These are phyloP conservation scores for Dioscorea dumetorum DNA, from an alignment of 106 monocot genomes.

Conservation along the genomic window DNA sequence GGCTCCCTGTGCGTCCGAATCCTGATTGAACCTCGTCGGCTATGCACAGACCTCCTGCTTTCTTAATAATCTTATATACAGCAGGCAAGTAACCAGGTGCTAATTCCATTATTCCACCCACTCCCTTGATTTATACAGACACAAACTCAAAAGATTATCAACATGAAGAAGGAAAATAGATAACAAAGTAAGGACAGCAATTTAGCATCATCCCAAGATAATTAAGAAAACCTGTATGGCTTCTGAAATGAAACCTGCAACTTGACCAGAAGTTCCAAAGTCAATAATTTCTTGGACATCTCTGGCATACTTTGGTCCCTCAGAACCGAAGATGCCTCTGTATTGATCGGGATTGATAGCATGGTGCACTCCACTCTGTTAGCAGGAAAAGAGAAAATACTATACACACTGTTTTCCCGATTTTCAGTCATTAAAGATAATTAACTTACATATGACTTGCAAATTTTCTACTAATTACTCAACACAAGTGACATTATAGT, in stretches of 20 bases:
- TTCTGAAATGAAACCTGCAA: conserved; percentile 91
- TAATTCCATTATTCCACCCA: conserved; percentile 76
- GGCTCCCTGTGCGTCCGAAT: conserved; percentile 68
- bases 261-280: conserved; percentile 77
- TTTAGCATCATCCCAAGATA: too few species aligned
- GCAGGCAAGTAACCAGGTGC: conserved; percentile 82
- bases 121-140: conserved; percentile 30
- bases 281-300: conserved; percentile 97
- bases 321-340: conserved; percentile 83
- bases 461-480: too few species aligned
- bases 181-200: too few species aligned
- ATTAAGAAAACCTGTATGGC: conserved; percentile 63
- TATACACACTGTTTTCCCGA: too few species aligned
- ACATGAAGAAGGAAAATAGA: too few species aligned
- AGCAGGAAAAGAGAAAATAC: background rate
- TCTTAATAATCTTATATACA: conserved; percentile 47
- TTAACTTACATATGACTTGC: too few species aligned
- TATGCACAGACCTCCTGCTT: conserved; percentile 84
- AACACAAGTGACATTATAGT: too few species aligned
- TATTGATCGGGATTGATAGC: conserved; percentile 92
- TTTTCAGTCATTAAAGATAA: too few species aligned
- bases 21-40: conserved; percentile 94
- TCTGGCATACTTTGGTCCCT: conserved; percentile 88
- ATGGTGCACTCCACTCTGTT: conserved; percentile 93
- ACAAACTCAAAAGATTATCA: background rate